Conservation (phyloP, 2,329 filamentous ascomycete species). For the Fusarium sp. region DNA sequence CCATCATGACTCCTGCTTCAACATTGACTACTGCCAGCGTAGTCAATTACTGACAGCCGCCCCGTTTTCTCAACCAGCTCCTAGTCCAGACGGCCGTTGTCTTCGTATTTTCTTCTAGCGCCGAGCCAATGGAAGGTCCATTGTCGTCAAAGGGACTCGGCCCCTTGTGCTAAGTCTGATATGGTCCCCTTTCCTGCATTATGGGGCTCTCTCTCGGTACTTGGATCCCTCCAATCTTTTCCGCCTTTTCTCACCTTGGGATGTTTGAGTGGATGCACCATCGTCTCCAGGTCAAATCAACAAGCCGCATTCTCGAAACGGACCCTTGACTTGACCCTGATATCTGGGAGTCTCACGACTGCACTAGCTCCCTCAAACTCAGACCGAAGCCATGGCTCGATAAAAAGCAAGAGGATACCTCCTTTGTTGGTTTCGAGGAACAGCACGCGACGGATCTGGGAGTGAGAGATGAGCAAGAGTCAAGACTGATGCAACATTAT, state of each 20-base stretch:
- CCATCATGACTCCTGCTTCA: slow-evolving; percentile 10
- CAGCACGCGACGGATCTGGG: not conserved
- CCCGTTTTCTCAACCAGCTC: not conserved
- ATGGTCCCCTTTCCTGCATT: not conserved
- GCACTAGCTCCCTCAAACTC: slow-evolving; percentile 3
- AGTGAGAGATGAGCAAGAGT: not conserved
- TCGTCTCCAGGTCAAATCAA: slow-evolving; percentile 2
- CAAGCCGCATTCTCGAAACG: slow-evolving; percentile 16
- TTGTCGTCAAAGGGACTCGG: not conserved
- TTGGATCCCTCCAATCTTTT: not conserved
- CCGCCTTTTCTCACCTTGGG: slow-evolving; percentile 15
- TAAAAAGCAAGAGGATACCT: slow-evolving; percentile 12
- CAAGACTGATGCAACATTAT: not conserved
- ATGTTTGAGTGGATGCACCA: not conserved
- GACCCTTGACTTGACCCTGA: slow-evolving; percentile 21
- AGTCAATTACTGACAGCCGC: slow-evolving; percentile 3
- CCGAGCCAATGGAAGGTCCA: not conserved
- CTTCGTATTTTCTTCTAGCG: slow-evolving; percentile 13
- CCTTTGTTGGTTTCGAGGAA: not conserved
- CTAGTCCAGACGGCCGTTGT: slow-evolving; percentile 8
- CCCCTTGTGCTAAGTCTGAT: slow-evolving; percentile 1
- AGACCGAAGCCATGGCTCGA: slow-evolving; percentile 13
- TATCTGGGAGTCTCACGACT: slow-evolving; percentile 21
- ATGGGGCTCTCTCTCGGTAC: not conserved
- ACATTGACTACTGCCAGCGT: slow-evolving; percentile 12